phyloP scores from a whole-genome alignment of 768 basidiomycete genomes.

The Boletellus sp. region DNA sequence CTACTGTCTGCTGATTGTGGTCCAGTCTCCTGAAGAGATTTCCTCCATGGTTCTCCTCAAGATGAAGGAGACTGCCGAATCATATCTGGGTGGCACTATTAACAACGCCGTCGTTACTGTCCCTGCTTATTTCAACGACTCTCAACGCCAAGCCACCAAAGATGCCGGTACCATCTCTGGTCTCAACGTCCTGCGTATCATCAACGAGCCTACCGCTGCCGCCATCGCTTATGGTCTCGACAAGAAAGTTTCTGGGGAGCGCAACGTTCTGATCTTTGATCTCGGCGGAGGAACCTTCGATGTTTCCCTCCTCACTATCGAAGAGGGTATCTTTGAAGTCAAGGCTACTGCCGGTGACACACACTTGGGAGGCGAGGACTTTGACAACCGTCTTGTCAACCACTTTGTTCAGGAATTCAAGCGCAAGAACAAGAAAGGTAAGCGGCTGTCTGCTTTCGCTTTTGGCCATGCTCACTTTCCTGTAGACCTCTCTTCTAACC shows the following conservation, averaged over 20 bases:
- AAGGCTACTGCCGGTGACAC: constrained; percentile 98
- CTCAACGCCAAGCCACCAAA: constrained; percentile 97
- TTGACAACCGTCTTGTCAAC: constrained; percentile 96
- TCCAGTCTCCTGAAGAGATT: constrained; percentile 90
- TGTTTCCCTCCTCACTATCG: constrained; percentile 93
- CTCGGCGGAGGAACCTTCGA: constrained; percentile 98
- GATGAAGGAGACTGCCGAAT: constrained; percentile 98
- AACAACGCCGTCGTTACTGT: constrained; percentile 94
- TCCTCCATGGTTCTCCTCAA: constrained; percentile 96
- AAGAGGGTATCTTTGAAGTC: constrained; percentile 97
- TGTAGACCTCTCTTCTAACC: constrained; percentile 80
- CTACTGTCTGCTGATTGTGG: constrained; percentile 10
- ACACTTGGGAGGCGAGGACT: constrained; percentile 97
- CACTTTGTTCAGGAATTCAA: constrained; percentile 97
- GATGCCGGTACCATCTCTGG: constrained; percentile 95
- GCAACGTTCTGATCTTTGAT: constrained; percentile 97
- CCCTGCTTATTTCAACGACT: constrained; percentile 99
- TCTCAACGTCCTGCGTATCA: constrained; percentile 94
- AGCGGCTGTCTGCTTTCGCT: constrained; percentile 8
- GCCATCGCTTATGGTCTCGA: constrained; percentile 99
- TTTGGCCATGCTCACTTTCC: constrained; percentile 4
- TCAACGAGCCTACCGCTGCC: constrained; percentile 98
- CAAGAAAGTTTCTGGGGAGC: constrained; percentile 86
- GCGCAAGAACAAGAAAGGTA: constrained; percentile 94
- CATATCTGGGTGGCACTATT: constrained; percentile 83